Base-by-base conservation (phyloP, 192 early-diverging fungal species). In the Phycomyces blakesleeanus region DNA sequence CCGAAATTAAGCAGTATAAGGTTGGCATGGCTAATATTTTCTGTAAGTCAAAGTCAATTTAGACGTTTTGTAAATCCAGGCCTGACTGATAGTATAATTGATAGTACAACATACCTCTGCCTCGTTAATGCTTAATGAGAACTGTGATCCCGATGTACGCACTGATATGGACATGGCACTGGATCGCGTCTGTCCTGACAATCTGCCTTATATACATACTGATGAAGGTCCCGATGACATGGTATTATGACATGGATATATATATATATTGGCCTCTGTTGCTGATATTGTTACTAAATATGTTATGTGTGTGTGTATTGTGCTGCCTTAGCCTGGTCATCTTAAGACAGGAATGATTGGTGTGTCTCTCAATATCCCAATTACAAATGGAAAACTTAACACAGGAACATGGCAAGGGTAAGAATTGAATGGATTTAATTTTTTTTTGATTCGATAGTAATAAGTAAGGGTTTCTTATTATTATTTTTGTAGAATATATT, bases 221-320 rank as follows among this genome's bases (percentile, higher is more conserved):
- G 86, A 86, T 52, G 93, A 93, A 68, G 94, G 94, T 5, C 76
- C 92, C 0, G 93, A 94, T 62, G 93, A 95, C 66, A 93, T 94
- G 91, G 80, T 83, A 72, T 55, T 42, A 22, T 5, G 20, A 24
- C 11, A n/a, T n/a, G n/a, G n/a, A n/a, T n/a, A n/a, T n/a, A n/a
- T n/a, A n/a, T n/a, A n/a, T n/a, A n/a, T n/a, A n/a, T n/a, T n/a
- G n/a, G 8, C 14, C 14, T 21, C 10, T 60, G n/a, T n/a, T n/a
- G n/a, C n/a, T n/a, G n/a, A n/a, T n/a, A n/a, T n/a, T n/a, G n/a
- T n/a, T n/a, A 29, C 0, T 20, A 20, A 6, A 10, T 14, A 14
- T 57, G 55, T 29, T 15, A 55, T 55, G 7, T 38, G 9, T n/a
- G 5, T 57, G 11, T 57, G 22, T 5, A 29, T 38, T 11, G 10